Conservation (phyloP, 2,329 filamentous ascomycete species). For the Arthroderma uncinatum region DNA sequence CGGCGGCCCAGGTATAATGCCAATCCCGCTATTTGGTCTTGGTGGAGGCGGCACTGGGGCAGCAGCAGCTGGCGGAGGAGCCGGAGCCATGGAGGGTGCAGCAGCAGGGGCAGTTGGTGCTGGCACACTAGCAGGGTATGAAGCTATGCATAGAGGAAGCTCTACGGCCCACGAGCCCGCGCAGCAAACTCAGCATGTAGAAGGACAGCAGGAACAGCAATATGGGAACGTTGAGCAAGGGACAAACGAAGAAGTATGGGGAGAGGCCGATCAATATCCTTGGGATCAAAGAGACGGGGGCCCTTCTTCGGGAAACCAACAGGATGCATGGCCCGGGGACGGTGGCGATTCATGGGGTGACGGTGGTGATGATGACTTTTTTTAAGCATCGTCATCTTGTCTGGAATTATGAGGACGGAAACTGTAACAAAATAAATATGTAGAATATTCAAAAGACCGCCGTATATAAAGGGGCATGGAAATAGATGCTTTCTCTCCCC, state of each 20-base stretch:
- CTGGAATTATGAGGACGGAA: no score
- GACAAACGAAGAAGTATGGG: constrained; percentile 25
- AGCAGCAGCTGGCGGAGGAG: constrained; percentile 17
- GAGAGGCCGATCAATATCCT: constrained; percentile 18
- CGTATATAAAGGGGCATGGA: neutral
- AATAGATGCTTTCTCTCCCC: neutral
- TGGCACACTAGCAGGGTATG: constrained; percentile 51
- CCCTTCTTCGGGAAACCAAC: constrained; percentile 21
- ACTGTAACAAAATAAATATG: neutral
- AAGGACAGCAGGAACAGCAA: neutral
- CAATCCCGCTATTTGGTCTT: constrained; percentile 40
- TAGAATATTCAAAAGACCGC: no score
- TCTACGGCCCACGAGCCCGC: constrained; percentile 4
- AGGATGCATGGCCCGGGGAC: constrained; percentile 16
- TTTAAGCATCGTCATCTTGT: neutral
- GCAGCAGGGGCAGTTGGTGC: constrained; percentile 42
- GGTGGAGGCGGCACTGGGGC: constrained; percentile 34
- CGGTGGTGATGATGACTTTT: neutral
- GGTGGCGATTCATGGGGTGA: neutral
- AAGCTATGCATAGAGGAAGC: constrained; percentile 47
- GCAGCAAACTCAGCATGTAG: constrained; percentile 12
- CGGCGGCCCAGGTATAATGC: constrained; percentile 36
- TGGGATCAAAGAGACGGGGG: constrained; percentile 5
- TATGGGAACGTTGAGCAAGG: constrained; percentile 9
- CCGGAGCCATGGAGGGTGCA: constrained; percentile 16